Percentiles rank a stretch among this genome's conserved stretches.
phyloP scores from a whole-genome alignment of 2,329 filamentous ascomycete genomes.

The Periglandula ipomoeae region DNA sequence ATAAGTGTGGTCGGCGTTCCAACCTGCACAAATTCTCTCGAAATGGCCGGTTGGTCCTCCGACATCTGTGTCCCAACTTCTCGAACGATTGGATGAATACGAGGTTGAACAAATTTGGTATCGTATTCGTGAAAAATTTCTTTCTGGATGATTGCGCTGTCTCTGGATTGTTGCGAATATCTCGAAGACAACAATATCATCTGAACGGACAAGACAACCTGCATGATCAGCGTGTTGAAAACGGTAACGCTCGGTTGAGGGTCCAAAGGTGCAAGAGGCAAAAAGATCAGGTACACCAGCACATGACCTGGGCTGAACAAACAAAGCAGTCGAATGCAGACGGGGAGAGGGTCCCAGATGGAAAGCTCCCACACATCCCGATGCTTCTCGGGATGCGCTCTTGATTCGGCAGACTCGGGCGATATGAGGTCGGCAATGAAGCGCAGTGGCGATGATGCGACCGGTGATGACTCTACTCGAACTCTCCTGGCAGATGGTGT shows the following conservation, averaged over 20 bases:
- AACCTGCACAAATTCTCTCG: constrained; percentile 34
- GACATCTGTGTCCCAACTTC: constrained; percentile 75
- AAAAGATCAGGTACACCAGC: constrained; percentile 79
- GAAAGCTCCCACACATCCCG: constrained; percentile 92
- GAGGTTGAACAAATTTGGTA: constrained; percentile 86
- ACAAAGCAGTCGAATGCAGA: constrained; percentile 75
- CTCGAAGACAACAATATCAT: constrained; percentile 62
- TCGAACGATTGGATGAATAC: constrained; percentile 68
- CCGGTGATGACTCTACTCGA: constrained; percentile 74
- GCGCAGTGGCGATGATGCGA: constrained; percentile 67
- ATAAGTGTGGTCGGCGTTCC: constrained; percentile 53
- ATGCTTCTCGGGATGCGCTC: constrained; percentile 72
- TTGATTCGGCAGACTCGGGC: constrained; percentile 63
- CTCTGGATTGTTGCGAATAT: constrained; percentile 79
- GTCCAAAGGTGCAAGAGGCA: constrained; percentile 69
- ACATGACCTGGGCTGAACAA: constrained; percentile 90
- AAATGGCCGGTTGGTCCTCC: constrained; percentile 31
- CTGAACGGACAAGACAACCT: constrained; percentile 66
- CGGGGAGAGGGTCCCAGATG: constrained; percentile 86
- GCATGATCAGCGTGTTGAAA: constrained; percentile 70
- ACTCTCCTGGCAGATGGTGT: constrained; percentile 87
- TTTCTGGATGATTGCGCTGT: constrained; percentile 74
- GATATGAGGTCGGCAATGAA: constrained; percentile 62
- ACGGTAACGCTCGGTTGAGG: constrained; percentile 78
- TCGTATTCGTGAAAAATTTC: constrained; percentile 95